phyloP scores from a whole-genome alignment of 768 basidiomycete genomes.

The Mycena polygramma region DNA sequence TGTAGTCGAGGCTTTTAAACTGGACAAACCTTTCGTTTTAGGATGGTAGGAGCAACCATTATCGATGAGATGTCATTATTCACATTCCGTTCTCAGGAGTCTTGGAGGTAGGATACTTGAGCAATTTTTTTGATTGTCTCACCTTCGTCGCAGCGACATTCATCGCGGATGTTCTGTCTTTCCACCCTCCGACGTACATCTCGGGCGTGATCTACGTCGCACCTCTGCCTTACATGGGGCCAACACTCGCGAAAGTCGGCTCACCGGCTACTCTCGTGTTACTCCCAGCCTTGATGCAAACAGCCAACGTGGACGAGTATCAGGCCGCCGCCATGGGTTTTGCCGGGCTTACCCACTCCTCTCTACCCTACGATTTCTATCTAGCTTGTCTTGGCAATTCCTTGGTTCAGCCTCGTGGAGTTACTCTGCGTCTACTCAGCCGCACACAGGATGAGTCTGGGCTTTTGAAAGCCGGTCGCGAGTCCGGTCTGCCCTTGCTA shows the following conservation, averaged over 20 bases:
- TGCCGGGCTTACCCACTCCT: slow-evolving; percentile 33
- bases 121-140: background rate
- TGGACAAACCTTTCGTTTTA: slow-evolving; percentile 47
- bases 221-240: slow-evolving; percentile 45
- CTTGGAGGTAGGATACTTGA: slow-evolving; percentile 40
- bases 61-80: background rate
- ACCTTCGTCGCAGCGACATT: slow-evolving; percentile 34
- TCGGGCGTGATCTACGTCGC: slow-evolving; percentile 45
- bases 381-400: slow-evolving; percentile 41
- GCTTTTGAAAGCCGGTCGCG: slow-evolving; percentile 43
- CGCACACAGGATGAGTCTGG: slow-evolving; percentile 43
- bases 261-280: slow-evolving; percentile 36
- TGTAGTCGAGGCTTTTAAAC: slow-evolving; percentile 45
- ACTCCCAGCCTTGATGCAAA: slow-evolving; percentile 38
- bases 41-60: slow-evolving; percentile 47
- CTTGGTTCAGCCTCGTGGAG: slow-evolving; percentile 43
- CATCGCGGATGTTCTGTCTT: slow-evolving; percentile 44
- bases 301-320: slow-evolving; percentile 41
- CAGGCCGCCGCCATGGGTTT: slow-evolving; percentile 42
- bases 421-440: slow-evolving; percentile 38
- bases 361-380: slow-evolving; percentile 32
- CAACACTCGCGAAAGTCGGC: slow-evolving; percentile 38
- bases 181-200: slow-evolving; percentile 43
- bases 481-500: slow-evolving; percentile 43
- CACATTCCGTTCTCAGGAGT: slow-evolving; percentile 35